Base-by-base conservation (phyloP, 768 basidiomycete genomes). In the Crucibulum laeve region DNA sequence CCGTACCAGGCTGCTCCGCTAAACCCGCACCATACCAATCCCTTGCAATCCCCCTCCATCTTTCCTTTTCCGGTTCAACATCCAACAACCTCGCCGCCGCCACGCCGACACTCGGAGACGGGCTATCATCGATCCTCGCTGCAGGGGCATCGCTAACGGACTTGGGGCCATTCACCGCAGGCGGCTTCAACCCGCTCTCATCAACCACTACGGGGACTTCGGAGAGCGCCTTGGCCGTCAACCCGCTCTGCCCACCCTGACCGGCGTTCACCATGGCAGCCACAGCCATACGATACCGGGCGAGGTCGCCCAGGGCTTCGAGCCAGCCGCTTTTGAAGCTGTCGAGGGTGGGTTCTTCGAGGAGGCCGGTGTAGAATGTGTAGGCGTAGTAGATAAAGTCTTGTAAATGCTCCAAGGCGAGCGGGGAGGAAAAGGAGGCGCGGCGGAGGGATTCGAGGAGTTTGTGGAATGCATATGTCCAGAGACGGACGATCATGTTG, bases 361-460 rank as follows among this genome's bases (percentile, higher is more conserved):
- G 70, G 2, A 98, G 76, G 28, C 84, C 82, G 0, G 92, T 86
- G 67, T 98, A 98, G 55, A 94, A 95, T 0, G 82, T 83, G 65
- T 98, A 99, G 0, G 95, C 88, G 51, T 91, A 96, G 54, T 93
- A 91, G 33, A 96, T 91, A 52, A 93, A 94, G 49, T 93, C 93
- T 56, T 92, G 89, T 0, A 98, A 78, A 47, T 92, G 88, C 49
- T 99, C 96, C 21, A 94, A 74, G 3, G 92, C 90, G 42, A 84
- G 69, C 4, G 67, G 67, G 2, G 76, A 78, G 1, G 74, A 70
- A 50, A 87, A 80, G 32, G 91, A 88, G 0, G 90, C 84, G 41
- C 87, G 86, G 11, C 94, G 87, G 26, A 99, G 78, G 11, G 88
- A 80, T 61, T 96, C 92, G 49, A 98, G 84, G 28, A 95, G 76